A percentile compares a stretch with the other conserved stretches of the same genome.
Conservation (phyloP, 352 stramenopile species). For the Globisporangium takayamanum region DNA sequence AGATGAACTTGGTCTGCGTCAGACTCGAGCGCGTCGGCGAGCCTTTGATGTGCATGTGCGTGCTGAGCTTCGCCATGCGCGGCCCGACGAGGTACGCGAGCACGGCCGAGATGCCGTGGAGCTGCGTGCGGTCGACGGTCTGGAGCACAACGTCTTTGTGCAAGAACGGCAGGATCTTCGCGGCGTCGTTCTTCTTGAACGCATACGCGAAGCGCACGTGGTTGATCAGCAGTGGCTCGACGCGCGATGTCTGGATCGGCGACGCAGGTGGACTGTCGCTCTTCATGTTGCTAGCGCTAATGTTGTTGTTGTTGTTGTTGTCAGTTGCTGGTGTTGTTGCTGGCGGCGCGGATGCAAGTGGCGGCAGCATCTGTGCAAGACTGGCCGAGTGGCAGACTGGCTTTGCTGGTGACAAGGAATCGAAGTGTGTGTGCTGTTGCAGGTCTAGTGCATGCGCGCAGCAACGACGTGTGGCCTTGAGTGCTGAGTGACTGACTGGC, state of each 20-base stretch:
- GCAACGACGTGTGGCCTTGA: too few relatives aligned
- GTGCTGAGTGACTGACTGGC: too few relatives aligned
- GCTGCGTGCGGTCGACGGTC: slow-evolving; percentile 34
- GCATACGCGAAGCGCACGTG: slow-evolving; percentile 58
- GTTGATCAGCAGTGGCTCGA: slow-evolving; percentile 48
- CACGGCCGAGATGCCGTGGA: slow-evolving; percentile 54
- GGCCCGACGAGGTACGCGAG: slow-evolving; percentile 62
- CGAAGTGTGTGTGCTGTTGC: too few relatives aligned
- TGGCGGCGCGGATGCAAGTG: slow-evolving; percentile 1
- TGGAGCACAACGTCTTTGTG: slow-evolving; percentile 46
- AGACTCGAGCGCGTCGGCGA: slow-evolving; percentile 34
- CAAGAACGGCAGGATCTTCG: slow-evolving; percentile 58
- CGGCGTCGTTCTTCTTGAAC: slow-evolving; percentile 71
- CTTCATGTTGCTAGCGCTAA: slow-evolving; percentile 1
- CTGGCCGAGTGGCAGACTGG: neutral
- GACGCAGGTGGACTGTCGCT: neutral
- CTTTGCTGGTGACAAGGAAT: neutral
- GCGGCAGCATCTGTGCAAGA: neutral
- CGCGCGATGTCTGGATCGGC: slow-evolving; percentile 10
- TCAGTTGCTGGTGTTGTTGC: neutral
- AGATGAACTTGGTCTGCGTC: slow-evolving; percentile 66
- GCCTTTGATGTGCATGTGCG: slow-evolving; percentile 58
- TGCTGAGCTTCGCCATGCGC: slow-evolving; percentile 65
- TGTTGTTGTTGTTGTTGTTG: neutral
- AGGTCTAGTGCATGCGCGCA: too few relatives aligned